These are phyloP conservation scores for Leptoxyphium fumago DNA, from an alignment of 2,329 filamentous ascomycete species.

Conservation along the genomic window DNA sequence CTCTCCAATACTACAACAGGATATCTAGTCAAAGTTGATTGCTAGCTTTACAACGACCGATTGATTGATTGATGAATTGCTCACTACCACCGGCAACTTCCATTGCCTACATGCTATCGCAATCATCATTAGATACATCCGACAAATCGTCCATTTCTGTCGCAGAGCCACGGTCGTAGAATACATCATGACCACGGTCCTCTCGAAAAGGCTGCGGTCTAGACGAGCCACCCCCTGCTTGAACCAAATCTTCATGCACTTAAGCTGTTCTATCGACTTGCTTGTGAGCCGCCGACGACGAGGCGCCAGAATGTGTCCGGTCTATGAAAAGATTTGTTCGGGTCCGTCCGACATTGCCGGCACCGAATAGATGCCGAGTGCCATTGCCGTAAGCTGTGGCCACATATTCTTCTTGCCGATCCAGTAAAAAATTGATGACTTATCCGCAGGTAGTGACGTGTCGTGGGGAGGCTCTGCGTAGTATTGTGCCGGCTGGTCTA, in stretches of 20 bases:
- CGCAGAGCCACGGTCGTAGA: too few relatives aligned
- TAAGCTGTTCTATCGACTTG: background rate
- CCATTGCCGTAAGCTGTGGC: background rate
- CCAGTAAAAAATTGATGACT: background rate
- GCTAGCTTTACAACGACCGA: too few relatives aligned
- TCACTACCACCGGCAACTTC: too few relatives aligned
- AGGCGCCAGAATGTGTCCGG: background rate
- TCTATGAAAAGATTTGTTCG: background rate
- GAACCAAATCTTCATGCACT: background rate
- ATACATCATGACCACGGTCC: too few relatives aligned
- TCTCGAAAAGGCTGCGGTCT: too few relatives aligned
- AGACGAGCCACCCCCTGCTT: too few relatives aligned
- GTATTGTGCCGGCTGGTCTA: background rate
- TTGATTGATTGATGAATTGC: too few relatives aligned
- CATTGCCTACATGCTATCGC: too few relatives aligned
- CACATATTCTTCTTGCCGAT: background rate
- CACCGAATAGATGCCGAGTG: background rate
- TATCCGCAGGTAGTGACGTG: background rate
- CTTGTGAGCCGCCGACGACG: background rate
- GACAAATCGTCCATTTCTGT: too few relatives aligned
- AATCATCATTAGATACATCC: too few relatives aligned
- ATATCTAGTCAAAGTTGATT: too few relatives aligned
- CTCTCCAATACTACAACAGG: too few relatives aligned
- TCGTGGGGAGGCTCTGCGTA: background rate
- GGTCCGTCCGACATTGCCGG: background rate